Evolutionary conservation across 305 asterid species (phyloP).

Genomic region (Salvia sclarea): DNA sequence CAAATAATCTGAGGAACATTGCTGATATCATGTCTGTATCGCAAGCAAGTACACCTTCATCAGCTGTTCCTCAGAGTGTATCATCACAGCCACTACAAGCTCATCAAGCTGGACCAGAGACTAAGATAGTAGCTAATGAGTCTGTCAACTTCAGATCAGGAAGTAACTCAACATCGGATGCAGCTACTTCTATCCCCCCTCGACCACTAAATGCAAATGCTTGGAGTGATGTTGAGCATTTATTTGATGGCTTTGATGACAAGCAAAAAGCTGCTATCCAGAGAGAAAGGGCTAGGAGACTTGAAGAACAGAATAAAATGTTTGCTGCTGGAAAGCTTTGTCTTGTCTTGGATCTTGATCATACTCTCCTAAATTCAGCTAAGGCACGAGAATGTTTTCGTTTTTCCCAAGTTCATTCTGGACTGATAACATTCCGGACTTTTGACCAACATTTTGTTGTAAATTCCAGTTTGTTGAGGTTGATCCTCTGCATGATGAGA

Average conservation of each 20-base stretch:
- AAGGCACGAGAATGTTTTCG: constrained; percentile 54
- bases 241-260: constrained; percentile 85
- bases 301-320: constrained; percentile 89
- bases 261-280: constrained; percentile 89
- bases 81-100: constrained; percentile 43
- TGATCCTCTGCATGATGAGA: constrained; percentile 76
- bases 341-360: constrained; percentile 98
- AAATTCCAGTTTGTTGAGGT: constrained; percentile 80
- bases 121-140: constrained; percentile 43
- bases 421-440: background rate
- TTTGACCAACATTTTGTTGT: constrained; percentile 28
- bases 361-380: constrained; percentile 92
- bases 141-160: constrained; percentile 46
- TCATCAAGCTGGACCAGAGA: constrained; percentile 45
- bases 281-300: constrained; percentile 87
- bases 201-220: constrained; percentile 66
- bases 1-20: constrained; percentile 65
- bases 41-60: constrained; percentile 47
- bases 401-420: constrained; percentile 8
- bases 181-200: constrained; percentile 51
- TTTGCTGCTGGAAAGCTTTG: constrained; percentile 79
- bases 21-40: constrained; percentile 71
- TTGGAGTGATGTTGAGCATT: constrained; percentile 82
- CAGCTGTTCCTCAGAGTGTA: constrained; percentile 43
- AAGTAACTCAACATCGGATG: constrained; percentile 47